phyloP scores from a whole-genome alignment of 2,329 filamentous ascomycete genomes.

The Tolypocladium album region DNA sequence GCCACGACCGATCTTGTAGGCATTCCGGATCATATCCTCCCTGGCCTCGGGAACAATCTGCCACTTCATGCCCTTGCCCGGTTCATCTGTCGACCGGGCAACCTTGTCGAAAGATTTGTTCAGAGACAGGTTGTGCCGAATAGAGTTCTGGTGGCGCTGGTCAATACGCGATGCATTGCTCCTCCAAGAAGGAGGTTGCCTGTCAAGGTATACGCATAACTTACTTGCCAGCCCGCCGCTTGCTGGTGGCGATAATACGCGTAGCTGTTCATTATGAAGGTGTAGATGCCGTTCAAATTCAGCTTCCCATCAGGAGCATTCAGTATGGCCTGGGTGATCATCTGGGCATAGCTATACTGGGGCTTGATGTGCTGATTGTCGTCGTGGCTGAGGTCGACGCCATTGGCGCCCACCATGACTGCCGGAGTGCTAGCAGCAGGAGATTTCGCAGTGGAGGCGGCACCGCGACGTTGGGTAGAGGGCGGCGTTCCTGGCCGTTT shows the following conservation, averaged over 20 bases:
- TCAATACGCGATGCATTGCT: constrained; percentile 5
- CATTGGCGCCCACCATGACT: constrained; percentile 29
- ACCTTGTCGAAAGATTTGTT: constrained; percentile 95
- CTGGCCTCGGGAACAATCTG: constrained; percentile 75
- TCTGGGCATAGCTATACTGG: constrained; percentile 88
- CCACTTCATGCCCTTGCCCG: constrained; percentile 99
- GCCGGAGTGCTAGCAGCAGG: constrained; percentile 24
- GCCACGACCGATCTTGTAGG: constrained; percentile 48
- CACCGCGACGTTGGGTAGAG: constrained; percentile 24
- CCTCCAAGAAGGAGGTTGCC: neutral
- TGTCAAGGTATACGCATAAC: constrained; percentile 11
- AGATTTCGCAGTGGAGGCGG: constrained; percentile 14
- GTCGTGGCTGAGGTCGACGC: constrained; percentile 71
- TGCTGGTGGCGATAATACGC: constrained; percentile 81
- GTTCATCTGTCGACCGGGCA: constrained; percentile 83
- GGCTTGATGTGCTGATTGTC: constrained; percentile 87
- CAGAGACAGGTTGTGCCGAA: constrained; percentile 88
- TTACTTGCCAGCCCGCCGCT: constrained; percentile 78
- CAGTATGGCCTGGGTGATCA: constrained; percentile 94
- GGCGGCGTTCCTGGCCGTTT: constrained; percentile 51
- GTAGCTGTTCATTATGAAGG: constrained; percentile 83
- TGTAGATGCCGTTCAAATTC: constrained; percentile 87
- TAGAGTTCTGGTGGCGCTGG: constrained; percentile 59
- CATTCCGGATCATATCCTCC: constrained; percentile 78
- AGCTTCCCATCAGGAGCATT: constrained; percentile 79